Percentiles rank a stretch among this genome's conserved stretches.
phyloP scores from a whole-genome alignment of 805 yeast species.

The Lipomyces spencermartinsiae region DNA sequence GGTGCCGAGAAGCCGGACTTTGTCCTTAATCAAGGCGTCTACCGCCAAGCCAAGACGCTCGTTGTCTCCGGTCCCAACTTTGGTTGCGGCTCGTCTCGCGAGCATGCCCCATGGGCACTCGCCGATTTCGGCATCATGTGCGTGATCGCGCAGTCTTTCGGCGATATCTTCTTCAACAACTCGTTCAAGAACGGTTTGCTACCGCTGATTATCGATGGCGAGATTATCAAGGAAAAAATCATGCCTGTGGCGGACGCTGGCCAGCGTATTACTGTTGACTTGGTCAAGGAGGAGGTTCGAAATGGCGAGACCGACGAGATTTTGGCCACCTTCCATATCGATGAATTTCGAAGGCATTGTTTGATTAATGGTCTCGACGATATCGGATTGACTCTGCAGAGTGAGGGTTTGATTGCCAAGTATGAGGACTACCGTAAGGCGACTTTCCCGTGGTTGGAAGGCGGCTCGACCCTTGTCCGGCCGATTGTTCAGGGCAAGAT shows the following conservation, averaged over 20 bases:
- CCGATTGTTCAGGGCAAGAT: constrained; percentile 35
- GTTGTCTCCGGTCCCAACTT: constrained; percentile 96
- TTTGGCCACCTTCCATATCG: constrained; percentile 84
- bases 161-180: constrained; percentile 97
- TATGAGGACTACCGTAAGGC: constrained; percentile 80
- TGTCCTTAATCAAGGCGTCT: constrained; percentile 84
- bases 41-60: constrained; percentile 76
- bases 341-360: constrained; percentile 92
- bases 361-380: constrained; percentile 94
- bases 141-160: constrained; percentile 96
- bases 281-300: constrained; percentile 81
- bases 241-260: constrained; percentile 83
- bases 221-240: constrained; percentile 70
- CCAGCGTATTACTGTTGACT: constrained; percentile 73
- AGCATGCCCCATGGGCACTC: constrained; percentile 99
- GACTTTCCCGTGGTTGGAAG: constrained; percentile 76
- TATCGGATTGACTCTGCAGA: constrained; percentile 92
- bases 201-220: constrained; percentile 89
- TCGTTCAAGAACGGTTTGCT: constrained; percentile 94
- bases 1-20: constrained; percentile 73
- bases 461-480: constrained; percentile 30
- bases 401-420: constrained; percentile 73
- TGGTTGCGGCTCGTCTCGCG: constrained; percentile 99
- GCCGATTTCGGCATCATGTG: constrained; percentile 96
- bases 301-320: constrained; percentile 68